Conservation (phyloP, 225 moss, liverwort and hornwort genomes). For the Anthoceros angustus region DNA sequence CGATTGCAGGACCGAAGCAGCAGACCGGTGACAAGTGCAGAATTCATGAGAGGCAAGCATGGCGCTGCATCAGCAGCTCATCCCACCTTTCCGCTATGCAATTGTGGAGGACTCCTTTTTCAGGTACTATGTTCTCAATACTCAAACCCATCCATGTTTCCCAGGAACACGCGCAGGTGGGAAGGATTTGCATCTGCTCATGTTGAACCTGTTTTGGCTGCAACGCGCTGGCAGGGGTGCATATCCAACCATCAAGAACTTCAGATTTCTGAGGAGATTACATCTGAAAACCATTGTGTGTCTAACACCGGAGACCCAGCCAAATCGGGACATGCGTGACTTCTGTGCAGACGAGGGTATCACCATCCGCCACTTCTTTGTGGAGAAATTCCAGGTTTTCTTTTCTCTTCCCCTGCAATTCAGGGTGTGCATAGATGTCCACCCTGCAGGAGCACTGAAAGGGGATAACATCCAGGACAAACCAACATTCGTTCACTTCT, state of each 20-base stretch:
- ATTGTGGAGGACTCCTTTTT: conserved; percentile 77
- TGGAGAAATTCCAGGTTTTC: conserved; percentile 77
- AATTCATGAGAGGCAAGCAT: conserved; percentile 14
- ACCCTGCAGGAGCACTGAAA: not conserved
- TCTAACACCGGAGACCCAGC: conserved; percentile 74
- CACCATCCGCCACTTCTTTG: conserved; percentile 68
- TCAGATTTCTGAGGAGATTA: conserved; percentile 63
- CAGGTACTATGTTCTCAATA: conserved; percentile 13
- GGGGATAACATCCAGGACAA: not conserved
- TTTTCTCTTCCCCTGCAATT: not conserved
- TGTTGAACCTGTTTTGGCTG: not conserved
- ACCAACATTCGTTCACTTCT: too few species aligned
- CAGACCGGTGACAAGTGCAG: not conserved
- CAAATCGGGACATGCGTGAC: conserved; percentile 82
- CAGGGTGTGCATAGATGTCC: not conserved
- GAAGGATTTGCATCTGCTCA: not conserved
- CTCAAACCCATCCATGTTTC: not conserved
- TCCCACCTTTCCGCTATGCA: conserved; percentile 91
- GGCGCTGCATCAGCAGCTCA: conserved; percentile 89
- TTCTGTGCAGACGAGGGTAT: conserved; percentile 85
- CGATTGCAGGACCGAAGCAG: too few species aligned
- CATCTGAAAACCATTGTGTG: conserved; percentile 81
- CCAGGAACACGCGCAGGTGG: not conserved
- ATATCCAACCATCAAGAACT: conserved; percentile 88
- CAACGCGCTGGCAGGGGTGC: conserved; percentile 34